A percentile compares a stretch with the other conserved stretches of the same genome.
Evolutionary conservation across 495 filamentous ascomycete species (phyloP).

Genomic region (Parmelia sp.): DNA sequence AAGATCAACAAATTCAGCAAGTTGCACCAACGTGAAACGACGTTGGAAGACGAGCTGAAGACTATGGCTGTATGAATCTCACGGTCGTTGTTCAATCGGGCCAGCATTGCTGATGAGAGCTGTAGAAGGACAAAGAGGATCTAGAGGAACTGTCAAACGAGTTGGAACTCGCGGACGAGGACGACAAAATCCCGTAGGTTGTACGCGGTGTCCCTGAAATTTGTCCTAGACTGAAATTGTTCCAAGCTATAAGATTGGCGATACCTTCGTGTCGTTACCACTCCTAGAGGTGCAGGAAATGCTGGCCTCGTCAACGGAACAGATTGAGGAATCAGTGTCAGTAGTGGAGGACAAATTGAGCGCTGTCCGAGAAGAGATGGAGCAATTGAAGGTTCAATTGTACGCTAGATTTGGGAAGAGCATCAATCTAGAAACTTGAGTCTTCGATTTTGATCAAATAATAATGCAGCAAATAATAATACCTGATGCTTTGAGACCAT

Average conservation of each 20-base stretch:
- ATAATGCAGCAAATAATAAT: no score
- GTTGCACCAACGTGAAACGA: conserved; percentile 76
- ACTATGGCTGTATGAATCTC: conserved; percentile 58
- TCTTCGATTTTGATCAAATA: background rate
- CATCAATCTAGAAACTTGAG: conserved; percentile 86
- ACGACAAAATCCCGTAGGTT: conserved; percentile 79
- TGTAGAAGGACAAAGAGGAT: conserved; percentile 96
- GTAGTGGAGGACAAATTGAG: conserved; percentile 69
- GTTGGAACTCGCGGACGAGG: conserved; percentile 91
- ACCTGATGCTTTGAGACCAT: no score
- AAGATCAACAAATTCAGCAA: conserved; percentile 98
- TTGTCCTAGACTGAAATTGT: conserved; percentile 12
- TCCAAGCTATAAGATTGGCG: conserved; percentile 87
- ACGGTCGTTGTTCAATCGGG: conserved; percentile 1
- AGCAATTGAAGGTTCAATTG: conserved; percentile 75
- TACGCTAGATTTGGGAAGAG: conserved; percentile 92
- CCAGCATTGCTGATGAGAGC: conserved; percentile 23
- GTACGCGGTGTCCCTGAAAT: background rate
- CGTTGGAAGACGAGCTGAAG: conserved; percentile 75
- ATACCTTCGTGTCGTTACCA: conserved; percentile 84
- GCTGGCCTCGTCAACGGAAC: conserved; percentile 61
- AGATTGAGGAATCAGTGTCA: conserved; percentile 67
- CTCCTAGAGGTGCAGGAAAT: conserved; percentile 78
- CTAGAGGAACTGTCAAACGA: conserved; percentile 87
- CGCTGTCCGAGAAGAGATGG: conserved; percentile 75